Evolutionary conservation across 2,329 filamentous ascomycete species (phyloP).

Genomic region (Pestalotiopsis sp.): DNA sequence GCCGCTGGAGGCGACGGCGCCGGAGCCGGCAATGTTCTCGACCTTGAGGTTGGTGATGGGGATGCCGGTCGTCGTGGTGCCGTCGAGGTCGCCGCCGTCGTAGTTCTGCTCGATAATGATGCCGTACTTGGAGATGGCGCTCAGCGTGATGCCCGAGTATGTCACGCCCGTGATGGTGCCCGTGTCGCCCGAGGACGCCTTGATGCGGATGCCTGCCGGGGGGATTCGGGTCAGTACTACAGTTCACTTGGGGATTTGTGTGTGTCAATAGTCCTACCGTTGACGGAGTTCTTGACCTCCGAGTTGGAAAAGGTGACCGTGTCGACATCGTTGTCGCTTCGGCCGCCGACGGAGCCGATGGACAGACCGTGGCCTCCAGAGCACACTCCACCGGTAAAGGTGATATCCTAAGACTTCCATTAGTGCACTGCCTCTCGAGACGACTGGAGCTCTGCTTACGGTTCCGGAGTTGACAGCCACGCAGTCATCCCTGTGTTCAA

Average conservation of each 20-base stretch:
- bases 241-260: background rate
- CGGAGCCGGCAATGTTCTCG: conserved; percentile 38
- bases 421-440: background rate
- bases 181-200: conserved; percentile 49
- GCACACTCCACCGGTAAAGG: conserved; percentile 46
- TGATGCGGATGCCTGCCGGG: conserved; percentile 41
- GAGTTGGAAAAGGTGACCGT: conserved; percentile 51
- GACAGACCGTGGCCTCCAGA: conserved; percentile 46
- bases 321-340: conserved; percentile 54
- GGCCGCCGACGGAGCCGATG: conserved; percentile 48
- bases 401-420: conserved; percentile 35
- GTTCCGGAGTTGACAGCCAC: conserved; percentile 58
- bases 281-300: conserved; percentile 53
- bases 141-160: conserved; percentile 54
- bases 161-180: conserved; percentile 53
- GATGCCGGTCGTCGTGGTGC: conserved; percentile 49
- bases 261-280: conserved; percentile 34
- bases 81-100: conserved; percentile 47
- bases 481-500: conserved; percentile 43
- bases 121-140: conserved; percentile 46
- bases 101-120: conserved; percentile 47
- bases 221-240: background rate
- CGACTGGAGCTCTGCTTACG: background rate
- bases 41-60: conserved; percentile 54
- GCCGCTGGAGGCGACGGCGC: conserved; percentile 41